Evolutionary conservation across 2,329 filamentous ascomycete genomes (phyloP), one percentile per base, ranked within the genome.

Genomic region (Aspergillus spinulosporus): DNA sequence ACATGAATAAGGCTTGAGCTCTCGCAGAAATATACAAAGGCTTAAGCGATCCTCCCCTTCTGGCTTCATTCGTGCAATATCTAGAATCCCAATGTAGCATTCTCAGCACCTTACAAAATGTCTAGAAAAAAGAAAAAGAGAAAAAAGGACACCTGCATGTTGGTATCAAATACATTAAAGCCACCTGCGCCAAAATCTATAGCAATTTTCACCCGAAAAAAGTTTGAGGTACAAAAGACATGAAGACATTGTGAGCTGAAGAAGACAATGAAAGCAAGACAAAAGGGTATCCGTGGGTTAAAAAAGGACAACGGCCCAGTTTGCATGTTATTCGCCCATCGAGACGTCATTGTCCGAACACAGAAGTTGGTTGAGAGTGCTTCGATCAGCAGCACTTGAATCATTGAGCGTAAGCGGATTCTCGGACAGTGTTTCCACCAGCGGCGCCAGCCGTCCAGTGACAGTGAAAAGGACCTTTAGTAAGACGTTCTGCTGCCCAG

Each of bases 391-490:
- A 40, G 54, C 58, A 43, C 63, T 66, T 7, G 68, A 60, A 49
- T 72, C 67, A 49, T 58, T 64, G 29, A 72, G 52, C 9, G 68
- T 64, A 12, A 68, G 64, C 32, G 68, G 64, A 47, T 70, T 69
- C 53, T 72, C 69, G 3, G 69, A 67, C 58, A 72, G 61, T 3
- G 66, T 70, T 52, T 72, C 71, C 21, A 68, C 62, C 21, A 73
- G 60, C 15, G 66, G 66, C 46, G 61, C 67, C 3, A 67, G 67
- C 44, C 64, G 65, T 34, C 70, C 70, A 3, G 64, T 60, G 9
- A 71, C 69, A 3, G 72, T 74, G 50, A 74, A 72, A 2, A 74
- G 63, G 2, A 72, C 64, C 50, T 74, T 74, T 42, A 74, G 61
- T 2, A 74, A 53, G 5, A 69, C 66, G 8, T 61, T 62, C 5